These are phyloP conservation scores for Solanum medicagineum DNA, from an alignment of 257 asterid genomes.

Conservation along the genomic window DNA sequence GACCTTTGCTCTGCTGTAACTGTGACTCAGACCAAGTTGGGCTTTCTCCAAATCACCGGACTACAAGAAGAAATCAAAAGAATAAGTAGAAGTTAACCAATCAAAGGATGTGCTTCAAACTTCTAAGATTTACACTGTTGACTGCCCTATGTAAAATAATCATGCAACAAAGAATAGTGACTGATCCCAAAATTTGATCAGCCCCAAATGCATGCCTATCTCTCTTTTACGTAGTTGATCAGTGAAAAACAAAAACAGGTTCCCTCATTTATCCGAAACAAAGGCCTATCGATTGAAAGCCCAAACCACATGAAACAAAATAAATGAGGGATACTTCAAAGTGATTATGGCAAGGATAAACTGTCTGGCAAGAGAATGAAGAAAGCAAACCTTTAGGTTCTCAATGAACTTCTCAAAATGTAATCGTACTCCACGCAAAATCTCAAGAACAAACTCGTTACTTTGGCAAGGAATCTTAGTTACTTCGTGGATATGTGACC, in stretches of 20 bases:
- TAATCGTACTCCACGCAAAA: constrained; percentile 72
- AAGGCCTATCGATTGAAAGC: background rate
- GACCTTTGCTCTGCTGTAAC: constrained; percentile 96
- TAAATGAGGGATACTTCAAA: no score
- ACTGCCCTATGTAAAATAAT: background rate
- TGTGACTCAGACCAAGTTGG: constrained; percentile 91
- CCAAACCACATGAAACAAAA: no score
- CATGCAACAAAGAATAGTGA: background rate
- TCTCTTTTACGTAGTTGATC: background rate
- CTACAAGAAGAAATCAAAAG: constrained; percentile 16
- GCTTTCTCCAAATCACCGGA: constrained; percentile 89
- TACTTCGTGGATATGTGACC: constrained; percentile 66
- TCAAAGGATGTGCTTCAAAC: background rate
- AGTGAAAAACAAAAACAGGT: background rate
- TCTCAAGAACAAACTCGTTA: constrained; percentile 77
- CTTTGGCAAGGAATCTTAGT: constrained; percentile 86
- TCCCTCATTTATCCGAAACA: background rate
- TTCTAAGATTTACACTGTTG: background rate
- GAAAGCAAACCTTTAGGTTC: constrained; percentile 59
- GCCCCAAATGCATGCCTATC: no score
- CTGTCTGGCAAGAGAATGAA: background rate
- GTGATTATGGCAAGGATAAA: background rate
- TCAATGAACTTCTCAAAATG: constrained; percentile 59
- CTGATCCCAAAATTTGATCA: background rate
- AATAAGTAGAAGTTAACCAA: background rate